Evolutionary conservation across 352 stramenopile species (phyloP).

Genomic region (Hyaloperonospora brassicae): DNA sequence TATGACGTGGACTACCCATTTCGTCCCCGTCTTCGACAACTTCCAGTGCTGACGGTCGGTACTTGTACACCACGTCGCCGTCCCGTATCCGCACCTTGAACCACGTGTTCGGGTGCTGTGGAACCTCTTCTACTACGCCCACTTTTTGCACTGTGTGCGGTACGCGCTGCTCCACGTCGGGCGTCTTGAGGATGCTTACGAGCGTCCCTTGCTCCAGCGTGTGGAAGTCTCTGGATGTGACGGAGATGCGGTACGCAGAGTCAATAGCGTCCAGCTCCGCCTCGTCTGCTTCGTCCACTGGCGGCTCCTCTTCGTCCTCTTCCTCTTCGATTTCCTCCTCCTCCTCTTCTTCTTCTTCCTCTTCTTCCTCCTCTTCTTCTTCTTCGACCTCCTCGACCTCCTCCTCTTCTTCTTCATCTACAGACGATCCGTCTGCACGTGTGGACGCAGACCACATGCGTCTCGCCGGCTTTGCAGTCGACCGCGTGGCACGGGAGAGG

Average conservation of each 20-base stretch:
- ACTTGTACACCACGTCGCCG: constrained; percentile 84
- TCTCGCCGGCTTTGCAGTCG: constrained; percentile 27
- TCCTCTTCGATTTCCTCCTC: constrained; percentile 53
- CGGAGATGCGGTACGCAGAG: constrained; percentile 19
- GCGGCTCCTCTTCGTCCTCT: constrained; percentile 36
- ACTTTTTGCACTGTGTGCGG: constrained; percentile 75
- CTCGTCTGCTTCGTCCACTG: constrained; percentile 42
- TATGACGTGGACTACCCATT: constrained; percentile 13
- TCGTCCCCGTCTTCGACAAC: constrained; percentile 35
- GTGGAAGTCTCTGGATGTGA: constrained; percentile 36
- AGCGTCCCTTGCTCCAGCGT: constrained; percentile 52
- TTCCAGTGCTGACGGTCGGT: constrained; percentile 67
- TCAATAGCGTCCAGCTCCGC: constrained; percentile 26
- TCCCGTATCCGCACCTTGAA: constrained; percentile 79
- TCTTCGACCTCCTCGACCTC: constrained; percentile 26
- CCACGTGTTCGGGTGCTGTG: constrained; percentile 82
- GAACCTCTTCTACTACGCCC: constrained; percentile 71
- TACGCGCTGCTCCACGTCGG: constrained; percentile 77
- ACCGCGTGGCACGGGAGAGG: constrained; percentile 35
- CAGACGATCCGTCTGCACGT: constrained; percentile 20
- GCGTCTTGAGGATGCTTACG: constrained; percentile 59
- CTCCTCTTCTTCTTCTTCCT: constrained; percentile 47
- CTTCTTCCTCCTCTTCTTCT: constrained; percentile 43
- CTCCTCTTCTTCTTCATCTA: constrained; percentile 40
- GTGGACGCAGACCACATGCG: constrained; percentile 8